Percentiles rank a stretch among this genome's conserved stretches.
phyloP scores from a whole-genome alignment of 176 grass and related monocot species.

The Oropetium thomaeum region DNA sequence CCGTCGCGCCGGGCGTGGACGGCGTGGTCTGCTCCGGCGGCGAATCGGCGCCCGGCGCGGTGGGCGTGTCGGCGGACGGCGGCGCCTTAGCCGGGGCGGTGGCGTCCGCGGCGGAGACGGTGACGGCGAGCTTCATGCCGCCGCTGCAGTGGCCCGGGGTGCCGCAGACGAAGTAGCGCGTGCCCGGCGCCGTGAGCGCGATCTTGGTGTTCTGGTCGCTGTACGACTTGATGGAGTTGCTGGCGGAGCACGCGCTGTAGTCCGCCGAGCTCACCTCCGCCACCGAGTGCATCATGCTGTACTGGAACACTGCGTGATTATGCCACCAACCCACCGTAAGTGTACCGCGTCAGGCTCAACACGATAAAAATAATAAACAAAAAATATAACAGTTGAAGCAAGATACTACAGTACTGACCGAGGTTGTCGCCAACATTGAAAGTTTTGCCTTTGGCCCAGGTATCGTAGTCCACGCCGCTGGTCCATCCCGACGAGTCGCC shows the following conservation, averaged over 20 bases:
- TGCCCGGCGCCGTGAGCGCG: constrained; percentile 62
- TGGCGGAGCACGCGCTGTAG: constrained; percentile 72
- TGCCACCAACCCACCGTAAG: not conserved
- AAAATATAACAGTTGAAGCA: not conserved
- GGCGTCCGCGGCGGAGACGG: constrained; percentile 31
- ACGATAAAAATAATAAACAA: too few species aligned
- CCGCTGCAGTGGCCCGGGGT: constrained; percentile 59
- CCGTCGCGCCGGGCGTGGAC: constrained; percentile 7
- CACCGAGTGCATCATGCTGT: constrained; percentile 55
- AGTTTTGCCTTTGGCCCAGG: constrained; percentile 63
- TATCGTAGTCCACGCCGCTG: constrained; percentile 59
- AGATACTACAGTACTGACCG: constrained; percentile 34
- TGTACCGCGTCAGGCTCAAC: too few species aligned
- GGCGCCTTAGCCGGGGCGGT: not conserved
- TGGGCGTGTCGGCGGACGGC: constrained; percentile 13
- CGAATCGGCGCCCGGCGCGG: constrained; percentile 21
- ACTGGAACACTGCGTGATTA: constrained; percentile 88
- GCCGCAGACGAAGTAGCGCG: constrained; percentile 93
- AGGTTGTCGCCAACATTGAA: constrained; percentile 66
- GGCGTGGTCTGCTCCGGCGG: constrained; percentile 9
- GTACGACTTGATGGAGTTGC: constrained; percentile 69
- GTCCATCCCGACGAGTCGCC: constrained; percentile 76
- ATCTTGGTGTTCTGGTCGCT: constrained; percentile 90
- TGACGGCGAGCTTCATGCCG: constrained; percentile 90
- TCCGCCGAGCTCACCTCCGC: constrained; percentile 67